Evolutionary conservation across 2,329 filamentous ascomycete species (phyloP), one percentile per base, ranked within the genome.

Genomic region (Didymella exigua): DNA sequence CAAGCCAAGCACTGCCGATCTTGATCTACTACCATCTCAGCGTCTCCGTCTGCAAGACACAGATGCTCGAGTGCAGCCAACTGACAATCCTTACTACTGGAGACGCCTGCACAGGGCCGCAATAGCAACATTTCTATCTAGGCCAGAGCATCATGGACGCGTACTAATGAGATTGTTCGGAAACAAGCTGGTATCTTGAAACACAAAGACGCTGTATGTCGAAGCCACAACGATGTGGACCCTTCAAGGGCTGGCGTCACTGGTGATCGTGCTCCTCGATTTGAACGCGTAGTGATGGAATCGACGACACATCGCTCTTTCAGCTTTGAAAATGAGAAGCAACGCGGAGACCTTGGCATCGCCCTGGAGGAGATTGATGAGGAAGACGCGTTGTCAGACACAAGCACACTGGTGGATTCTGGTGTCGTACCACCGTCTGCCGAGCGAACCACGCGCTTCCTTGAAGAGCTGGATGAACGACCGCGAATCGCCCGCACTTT

Each of bases 61-160:
- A 9, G 16, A 29, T 41, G n/a, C 29, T 30, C 27, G 16, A 40
- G 27, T 36, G 11, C 33, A 45, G 18, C 52, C 52, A 30, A 49
- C 40, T 13, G 18, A 23, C 9, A 49, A 45, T 14, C 40, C 46
- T 4, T 54, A 41, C 18, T 46, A 54, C 16, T 54, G 42, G 46
- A 36, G 47, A n/a, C n/a, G n/a, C n/a, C 27, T 40, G 29, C 34
- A 37, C 19, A 23, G 5, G n/a, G 26, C 6, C 8, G 30, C 13
- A 27, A 3, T 10, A 21, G 21, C 24, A 45, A 33, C 7, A 24
- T 53, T 18, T 29, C 14, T 9, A 18, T 41, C 4, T 49, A 27
- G 41, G 46, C 16, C 18, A 49, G 46, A 13, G n/a, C 40, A n/a
- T 54, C 34, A 31, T 27, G 42, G 29, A 14, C 13, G 11, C 42